These are phyloP conservation scores for Hericium alpestre DNA, from an alignment of 768 basidiomycete genomes.

Conservation along the genomic window DNA sequence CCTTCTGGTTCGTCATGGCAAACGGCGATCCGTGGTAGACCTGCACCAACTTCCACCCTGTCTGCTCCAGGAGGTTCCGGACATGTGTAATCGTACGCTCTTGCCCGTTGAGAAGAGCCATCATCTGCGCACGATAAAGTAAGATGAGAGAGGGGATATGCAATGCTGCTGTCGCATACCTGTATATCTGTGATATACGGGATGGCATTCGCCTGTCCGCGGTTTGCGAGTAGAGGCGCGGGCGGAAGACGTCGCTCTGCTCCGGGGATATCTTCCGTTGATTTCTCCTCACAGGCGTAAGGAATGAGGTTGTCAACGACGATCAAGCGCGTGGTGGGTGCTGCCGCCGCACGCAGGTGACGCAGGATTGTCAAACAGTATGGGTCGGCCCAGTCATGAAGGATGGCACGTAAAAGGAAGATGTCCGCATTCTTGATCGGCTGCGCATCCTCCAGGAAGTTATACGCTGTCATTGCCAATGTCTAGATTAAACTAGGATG, in stretches of 20 bases:
- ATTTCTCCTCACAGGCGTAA: slow-evolving; percentile 12
- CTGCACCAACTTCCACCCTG: too few relatives aligned
- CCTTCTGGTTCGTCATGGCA: too few relatives aligned
- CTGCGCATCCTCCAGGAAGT: slow-evolving; percentile 16
- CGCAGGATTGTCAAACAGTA: slow-evolving; percentile 24
- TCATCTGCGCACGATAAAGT: too few relatives aligned
- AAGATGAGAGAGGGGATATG: too few relatives aligned
- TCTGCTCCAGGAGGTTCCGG: too few relatives aligned
- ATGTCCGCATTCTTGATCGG: slow-evolving; percentile 26
- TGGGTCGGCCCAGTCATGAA: slow-evolving; percentile 31
- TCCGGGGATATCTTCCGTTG: neutral
- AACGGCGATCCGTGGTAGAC: too few relatives aligned
- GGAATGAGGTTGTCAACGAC: slow-evolving; percentile 31
- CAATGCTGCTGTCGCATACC: too few relatives aligned
- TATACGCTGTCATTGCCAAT: neutral
- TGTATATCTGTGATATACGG: neutral
- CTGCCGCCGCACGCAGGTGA: slow-evolving; percentile 27
- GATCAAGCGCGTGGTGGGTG: slow-evolving; percentile 27
- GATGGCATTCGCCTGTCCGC: slow-evolving; percentile 7
- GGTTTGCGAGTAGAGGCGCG: slow-evolving; percentile 13
- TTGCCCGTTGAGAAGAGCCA: too few relatives aligned
- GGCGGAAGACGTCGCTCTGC: neutral
- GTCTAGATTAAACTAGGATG: neutral
- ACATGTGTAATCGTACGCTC: too few relatives aligned
- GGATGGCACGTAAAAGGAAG: slow-evolving; percentile 26